phyloP scores from a whole-genome alignment of 768 basidiomycete genomes.

The Lactifluus piperatus region DNA sequence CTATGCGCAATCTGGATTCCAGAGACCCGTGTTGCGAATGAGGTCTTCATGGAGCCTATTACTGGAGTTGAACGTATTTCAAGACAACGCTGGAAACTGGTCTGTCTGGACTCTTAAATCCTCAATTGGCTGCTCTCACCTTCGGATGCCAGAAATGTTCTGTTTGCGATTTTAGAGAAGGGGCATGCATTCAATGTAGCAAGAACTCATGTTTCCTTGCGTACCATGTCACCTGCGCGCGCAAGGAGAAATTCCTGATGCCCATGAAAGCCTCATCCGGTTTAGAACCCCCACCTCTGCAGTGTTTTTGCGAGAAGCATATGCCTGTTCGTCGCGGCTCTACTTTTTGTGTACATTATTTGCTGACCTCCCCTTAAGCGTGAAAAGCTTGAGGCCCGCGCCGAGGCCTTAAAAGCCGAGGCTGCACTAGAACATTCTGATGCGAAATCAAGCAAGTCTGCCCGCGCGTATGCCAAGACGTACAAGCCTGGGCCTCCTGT shows the following conservation, averaged over 20 bases:
- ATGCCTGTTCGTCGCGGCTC: conserved; percentile 48
- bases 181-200: conserved; percentile 95
- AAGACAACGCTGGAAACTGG: conserved; percentile 91
- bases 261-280: conserved; percentile 82
- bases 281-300: conserved; percentile 60
- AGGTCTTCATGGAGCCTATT: conserved; percentile 97
- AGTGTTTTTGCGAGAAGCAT: conserved; percentile 85
- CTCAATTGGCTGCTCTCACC: background rate
- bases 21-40: conserved; percentile 86
- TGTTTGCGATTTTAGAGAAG: conserved; percentile 49
- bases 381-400: conserved; percentile 59
- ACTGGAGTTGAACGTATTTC: conserved; percentile 81
- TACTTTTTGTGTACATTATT: background rate
- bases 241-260: conserved; percentile 74
- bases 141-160: conserved; percentile 43
- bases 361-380: conserved; percentile 33
- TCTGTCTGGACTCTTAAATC: conserved; percentile 32
- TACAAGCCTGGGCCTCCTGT: conserved; percentile 91
- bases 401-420: conserved; percentile 45
- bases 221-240: conserved; percentile 91
- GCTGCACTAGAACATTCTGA: conserved; percentile 35
- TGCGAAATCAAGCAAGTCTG: conserved; percentile 57
- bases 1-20: conserved; percentile 98
- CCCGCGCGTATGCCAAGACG: conserved; percentile 84
- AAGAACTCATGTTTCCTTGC: conserved; percentile 86